Evolutionary conservation across 2,329 filamentous ascomycete species (phyloP), one percentile per base, ranked within the genome.

Genomic region (Trichophyton benhamiae): DNA sequence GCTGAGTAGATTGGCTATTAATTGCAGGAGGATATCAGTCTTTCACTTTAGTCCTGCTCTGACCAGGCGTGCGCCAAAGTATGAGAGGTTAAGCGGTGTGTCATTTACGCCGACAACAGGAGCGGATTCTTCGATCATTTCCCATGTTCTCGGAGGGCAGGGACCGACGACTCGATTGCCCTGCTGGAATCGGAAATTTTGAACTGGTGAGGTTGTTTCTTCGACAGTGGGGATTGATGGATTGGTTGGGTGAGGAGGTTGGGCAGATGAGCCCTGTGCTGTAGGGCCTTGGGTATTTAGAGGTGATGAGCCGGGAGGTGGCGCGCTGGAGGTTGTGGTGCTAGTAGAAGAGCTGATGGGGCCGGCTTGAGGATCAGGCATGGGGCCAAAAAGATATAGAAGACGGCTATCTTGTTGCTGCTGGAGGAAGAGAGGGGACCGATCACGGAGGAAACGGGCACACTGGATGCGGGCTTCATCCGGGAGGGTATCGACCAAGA

Each of bases 91-190:
- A 36, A 78, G 66, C 20, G 75, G 74, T 3, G 76, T 78, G 62
- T 78, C 76, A 62, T 78, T 78, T n/a, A 69, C 67, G 25, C 75
- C 74, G 22, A 74, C 66, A 17, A 76, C 70, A 1, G 76, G 76
- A 17, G 76, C 75, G 9, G 76, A 72, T 62, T 77, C 76, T 64
- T 76, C 74, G 25, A 78, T 69, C 61, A 77, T 71, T 62, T 78
- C 76, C 76, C 76, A 78, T 30, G 72, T 72, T 22, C 72, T 72
- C 8, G 74, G 64, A 1, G 71, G 70, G 58, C 71, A 76, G 1
- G 72, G 64, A 1, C 73, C 74, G 38, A 72, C 62, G 3, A 69
- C 62, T 22, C 71, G 71, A 8, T 73, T 73, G 30, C 70, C 71
- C 36, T 72, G 68, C 62, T 77, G 73, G 44, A 76, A 65, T 46